Base-by-base conservation (phyloP, 768 basidiomycete species). In the Amanita pallidorosea region DNA sequence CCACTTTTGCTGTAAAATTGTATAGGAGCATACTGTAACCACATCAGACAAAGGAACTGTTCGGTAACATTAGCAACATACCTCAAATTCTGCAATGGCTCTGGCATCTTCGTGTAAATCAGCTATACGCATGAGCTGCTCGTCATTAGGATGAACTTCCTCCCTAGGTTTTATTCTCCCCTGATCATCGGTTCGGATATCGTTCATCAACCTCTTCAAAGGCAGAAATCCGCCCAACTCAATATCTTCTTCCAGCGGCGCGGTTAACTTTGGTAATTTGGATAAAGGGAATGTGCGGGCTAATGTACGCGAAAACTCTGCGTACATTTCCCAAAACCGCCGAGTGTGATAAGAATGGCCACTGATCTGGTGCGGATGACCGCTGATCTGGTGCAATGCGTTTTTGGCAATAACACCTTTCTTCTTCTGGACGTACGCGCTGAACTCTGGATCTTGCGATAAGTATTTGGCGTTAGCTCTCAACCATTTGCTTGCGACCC, bases 401-500 rank as follows among this genome's bases (percentile, higher is more conserved):
- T 67, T 60, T 47, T 70, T 18, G 12, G 23, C 20, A 13, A 12
- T 17, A 7, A 9, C 11, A 18, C 45, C 52, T 35, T 38, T 44
- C 34, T 33, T 37, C 23, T 60, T 59, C 51, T 60, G 60, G 50
- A 61, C 64, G 25, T 65, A 65, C 3, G 67, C 67, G 25, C 55
- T 54, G 52, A 64, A 71, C 49, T 68, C 67, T 52, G 61, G 66
- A 58, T 70, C 72, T 43, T 79, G 76, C 35, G 68, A 58, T 20
- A 90, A 61, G 56, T 88, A 88, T 53, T 77, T 79, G 57, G 80
- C 65, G 61, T 97, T 90, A 4, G 80, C 80, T 27, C 76, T 70
- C 11, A 97, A 63, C 96, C 96, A 99, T 62, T 92, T 94, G 59
- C 83, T 83, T 4, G 85, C 81, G 50, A 97, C 83, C 17, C 95